A percentile compares a stretch with the other conserved stretches of the same genome.
Conservation (phyloP, 306 rosid species). For the Betula pendula region DNA sequence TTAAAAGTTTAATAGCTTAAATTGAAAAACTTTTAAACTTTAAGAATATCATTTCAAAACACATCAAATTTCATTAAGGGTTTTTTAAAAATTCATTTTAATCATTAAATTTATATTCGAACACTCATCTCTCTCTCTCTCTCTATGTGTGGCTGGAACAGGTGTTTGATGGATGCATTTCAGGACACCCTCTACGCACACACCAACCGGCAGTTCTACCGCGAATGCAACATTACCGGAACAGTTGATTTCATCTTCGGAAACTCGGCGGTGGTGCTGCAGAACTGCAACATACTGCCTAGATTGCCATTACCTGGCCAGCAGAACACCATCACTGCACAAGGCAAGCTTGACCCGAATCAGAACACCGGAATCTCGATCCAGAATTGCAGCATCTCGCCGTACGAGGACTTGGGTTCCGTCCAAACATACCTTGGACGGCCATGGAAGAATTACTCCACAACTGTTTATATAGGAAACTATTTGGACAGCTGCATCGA, state of each 20-base stretch:
- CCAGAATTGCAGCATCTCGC: slow-evolving; percentile 53
- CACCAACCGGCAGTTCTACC: slow-evolving; percentile 61
- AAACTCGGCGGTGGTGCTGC: slow-evolving; percentile 61
- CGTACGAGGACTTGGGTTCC: slow-evolving; percentile 49
- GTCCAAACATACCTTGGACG: slow-evolving; percentile 73
- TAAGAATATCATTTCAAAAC: too few species aligned
- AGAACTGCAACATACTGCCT: slow-evolving; percentile 61
- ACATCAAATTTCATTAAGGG: too few species aligned
- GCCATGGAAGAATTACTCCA: slow-evolving; percentile 91
- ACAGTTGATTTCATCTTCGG: slow-evolving; percentile 86
- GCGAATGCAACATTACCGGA: slow-evolving; percentile 65
- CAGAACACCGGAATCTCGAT: slow-evolving; percentile 73
- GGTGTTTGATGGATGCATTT: slow-evolving; percentile 57
- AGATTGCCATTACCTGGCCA: slow-evolving; percentile 58
- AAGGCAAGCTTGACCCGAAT: slow-evolving; percentile 78
- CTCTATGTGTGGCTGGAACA: too few species aligned
- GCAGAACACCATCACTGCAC: slow-evolving; percentile 75
- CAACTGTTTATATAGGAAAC: slow-evolving; percentile 58
- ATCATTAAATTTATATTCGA: too few species aligned
- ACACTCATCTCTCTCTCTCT: too few species aligned
- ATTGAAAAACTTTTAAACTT: too few species aligned
- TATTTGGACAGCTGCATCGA: slow-evolving; percentile 39
- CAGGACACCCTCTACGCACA: slow-evolving; percentile 74
- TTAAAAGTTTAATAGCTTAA: too few species aligned
- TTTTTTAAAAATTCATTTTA: too few species aligned